Evolutionary conservation across 257 asterid species (phyloP).

Genomic region (Linaria vulgaris): DNA sequence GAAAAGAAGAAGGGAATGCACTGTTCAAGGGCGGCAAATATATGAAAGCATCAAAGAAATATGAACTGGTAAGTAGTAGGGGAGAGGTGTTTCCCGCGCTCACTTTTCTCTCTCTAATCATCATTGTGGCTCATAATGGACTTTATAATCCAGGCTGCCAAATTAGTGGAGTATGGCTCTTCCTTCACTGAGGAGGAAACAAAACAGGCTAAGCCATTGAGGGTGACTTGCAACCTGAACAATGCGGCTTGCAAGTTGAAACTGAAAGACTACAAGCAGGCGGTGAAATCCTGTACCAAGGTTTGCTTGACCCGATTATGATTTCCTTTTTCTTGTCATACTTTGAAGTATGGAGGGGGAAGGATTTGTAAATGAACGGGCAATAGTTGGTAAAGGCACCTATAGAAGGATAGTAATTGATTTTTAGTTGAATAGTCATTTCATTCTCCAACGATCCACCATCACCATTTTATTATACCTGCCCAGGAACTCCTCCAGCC

Average conservation of each 20-base stretch:
- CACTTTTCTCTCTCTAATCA: too few species aligned
- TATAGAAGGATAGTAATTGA: too few species aligned
- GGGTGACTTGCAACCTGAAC: conserved; percentile 38
- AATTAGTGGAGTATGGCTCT: conserved; percentile 36
- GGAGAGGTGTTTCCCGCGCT: too few species aligned
- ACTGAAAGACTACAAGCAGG: conserved; percentile 36
- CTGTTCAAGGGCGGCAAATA: conserved; percentile 44
- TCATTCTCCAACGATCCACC: too few species aligned
- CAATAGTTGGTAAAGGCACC: too few species aligned
- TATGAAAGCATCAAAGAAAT: conserved; percentile 44
- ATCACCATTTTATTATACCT: too few species aligned
- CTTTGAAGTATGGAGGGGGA: too few species aligned
- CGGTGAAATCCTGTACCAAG: conserved; percentile 44
- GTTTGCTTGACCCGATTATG: conserved; percentile 3
- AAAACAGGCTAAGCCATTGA: conserved; percentile 37
- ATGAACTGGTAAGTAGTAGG: conserved; percentile 44
- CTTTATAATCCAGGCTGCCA: conserved; percentile 45
- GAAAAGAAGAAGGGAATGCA: conserved; percentile 47
- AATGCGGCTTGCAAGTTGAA: conserved; percentile 47
- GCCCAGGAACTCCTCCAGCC: too few species aligned
- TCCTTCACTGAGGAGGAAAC: conserved; percentile 39
- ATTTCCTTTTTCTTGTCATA: not conserved
- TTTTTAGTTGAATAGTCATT: too few species aligned
- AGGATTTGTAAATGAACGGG: too few species aligned
- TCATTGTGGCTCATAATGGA: conserved; percentile 7